Evolutionary conservation across 371 early-diverging fungal genomes (phyloP).

Genomic region (Actinomortierella ambigua): DNA sequence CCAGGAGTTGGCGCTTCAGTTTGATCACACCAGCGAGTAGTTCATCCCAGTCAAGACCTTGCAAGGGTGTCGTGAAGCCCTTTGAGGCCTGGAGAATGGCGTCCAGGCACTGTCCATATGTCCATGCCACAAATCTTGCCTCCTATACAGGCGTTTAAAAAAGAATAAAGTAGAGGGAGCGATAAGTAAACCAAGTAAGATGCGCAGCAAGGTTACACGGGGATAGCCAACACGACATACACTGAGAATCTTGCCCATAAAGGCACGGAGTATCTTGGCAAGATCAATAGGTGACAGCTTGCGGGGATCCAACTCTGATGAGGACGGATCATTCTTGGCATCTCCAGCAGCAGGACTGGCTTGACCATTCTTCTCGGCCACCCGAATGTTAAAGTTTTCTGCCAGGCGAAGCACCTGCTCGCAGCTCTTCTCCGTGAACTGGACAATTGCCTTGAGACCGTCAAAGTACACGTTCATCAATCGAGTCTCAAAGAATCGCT

Average conservation of each 20-base stretch:
- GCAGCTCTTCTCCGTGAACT: conserved; percentile 26
- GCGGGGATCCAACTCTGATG: not conserved
- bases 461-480: conserved; percentile 32
- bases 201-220: no score
- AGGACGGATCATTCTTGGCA: not conserved
- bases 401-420: conserved; percentile 22
- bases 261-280: conserved; percentile 16
- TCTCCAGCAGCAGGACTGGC: not conserved
- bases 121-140: conserved; percentile 5
- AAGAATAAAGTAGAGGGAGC: not conserved
- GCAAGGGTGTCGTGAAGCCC: conserved; percentile 31
- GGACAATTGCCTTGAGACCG: conserved; percentile 19
- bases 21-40: conserved; percentile 25
- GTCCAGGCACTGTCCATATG: conserved; percentile 26
- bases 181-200: conserved; percentile 1
- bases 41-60: conserved; percentile 40
- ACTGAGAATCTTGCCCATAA: conserved; percentile 20
- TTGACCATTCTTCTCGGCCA: conserved; percentile 13
- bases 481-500: conserved; percentile 36
- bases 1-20: conserved; percentile 13
- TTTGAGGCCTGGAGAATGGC: conserved; percentile 24
- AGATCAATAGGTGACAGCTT: conserved; percentile 8
- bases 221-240: conserved; percentile 15
- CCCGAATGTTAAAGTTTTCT: conserved; percentile 17
- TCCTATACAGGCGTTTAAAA: not conserved